Evolutionary conservation across 1,284 basidiomycete genomes (phyloP).

Genomic region (Leccinum holopus): DNA sequence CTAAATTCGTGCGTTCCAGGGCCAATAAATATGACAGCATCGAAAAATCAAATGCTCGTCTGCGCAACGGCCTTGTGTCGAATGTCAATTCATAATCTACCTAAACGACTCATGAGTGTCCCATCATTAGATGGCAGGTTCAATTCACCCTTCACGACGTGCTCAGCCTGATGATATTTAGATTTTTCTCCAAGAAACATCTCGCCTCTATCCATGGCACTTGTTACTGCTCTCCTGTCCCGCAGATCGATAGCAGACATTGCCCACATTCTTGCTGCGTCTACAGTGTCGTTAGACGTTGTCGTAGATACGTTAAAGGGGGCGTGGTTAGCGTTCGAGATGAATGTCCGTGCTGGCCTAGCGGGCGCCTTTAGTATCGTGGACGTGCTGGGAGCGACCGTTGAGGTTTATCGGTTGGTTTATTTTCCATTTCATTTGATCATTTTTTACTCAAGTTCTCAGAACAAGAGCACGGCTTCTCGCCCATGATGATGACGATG

Average conservation of each 20-base stretch:
- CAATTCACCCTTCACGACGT: not conserved
- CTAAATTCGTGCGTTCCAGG: constrained; percentile 36
- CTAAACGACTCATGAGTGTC: constrained; percentile 32
- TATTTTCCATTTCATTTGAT: constrained; percentile 4
- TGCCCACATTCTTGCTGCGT: constrained; percentile 46
- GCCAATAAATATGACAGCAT: constrained; percentile 48
- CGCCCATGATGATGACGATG: constrained; percentile 32
- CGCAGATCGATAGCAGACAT: constrained; percentile 53
- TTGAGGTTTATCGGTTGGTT: constrained; percentile 57
- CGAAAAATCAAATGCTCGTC: constrained; percentile 56
- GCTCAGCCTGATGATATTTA: constrained; percentile 16
- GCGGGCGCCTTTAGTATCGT: constrained; percentile 35
- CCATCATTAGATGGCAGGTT: constrained; percentile 24
- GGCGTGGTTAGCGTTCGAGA: constrained; percentile 43
- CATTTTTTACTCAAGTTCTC: constrained; percentile 12
- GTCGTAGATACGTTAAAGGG: constrained; percentile 45
- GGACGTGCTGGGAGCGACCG: constrained; percentile 52
- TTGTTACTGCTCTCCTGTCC: constrained; percentile 47
- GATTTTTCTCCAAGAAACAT: constrained; percentile 15
- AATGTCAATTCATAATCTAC: constrained; percentile 50
- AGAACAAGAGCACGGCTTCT: constrained; percentile 39
- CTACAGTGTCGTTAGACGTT: constrained; percentile 40
- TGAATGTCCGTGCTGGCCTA: constrained; percentile 35
- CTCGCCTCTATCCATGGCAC: constrained; percentile 33
- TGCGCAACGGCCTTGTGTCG: constrained; percentile 49